Conservation (phyloP, 1,139 yeast species). For the Blastobotrys arbuscula region DNA sequence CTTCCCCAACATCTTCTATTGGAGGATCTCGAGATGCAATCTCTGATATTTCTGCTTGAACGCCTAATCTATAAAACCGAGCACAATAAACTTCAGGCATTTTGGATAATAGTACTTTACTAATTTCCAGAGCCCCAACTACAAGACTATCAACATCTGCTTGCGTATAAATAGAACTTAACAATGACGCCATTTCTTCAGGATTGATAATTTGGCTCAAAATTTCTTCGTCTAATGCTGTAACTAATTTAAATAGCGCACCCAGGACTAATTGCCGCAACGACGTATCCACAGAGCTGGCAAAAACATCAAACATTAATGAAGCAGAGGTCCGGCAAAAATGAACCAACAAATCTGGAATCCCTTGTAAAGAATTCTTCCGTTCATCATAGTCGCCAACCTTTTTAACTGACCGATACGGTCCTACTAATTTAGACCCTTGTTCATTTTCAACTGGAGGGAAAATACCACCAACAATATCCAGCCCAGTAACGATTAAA, state of each 20-base stretch:
- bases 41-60: slow-evolving; percentile 47
- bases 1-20: slow-evolving; percentile 18
- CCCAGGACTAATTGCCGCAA: slow-evolving; percentile 58
- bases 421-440: slow-evolving; percentile 26
- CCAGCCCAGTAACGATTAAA: slow-evolving; percentile 49
- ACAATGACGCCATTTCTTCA: slow-evolving; percentile 37
- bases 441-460: slow-evolving; percentile 26
- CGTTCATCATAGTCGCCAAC: slow-evolving; percentile 13
- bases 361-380: slow-evolving; percentile 15
- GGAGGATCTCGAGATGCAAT: slow-evolving; percentile 16
- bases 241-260: slow-evolving; percentile 50
- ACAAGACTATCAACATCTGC: slow-evolving; percentile 33
- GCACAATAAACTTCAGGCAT: slow-evolving; percentile 43
- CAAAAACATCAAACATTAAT: slow-evolving; percentile 62
- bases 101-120: slow-evolving; percentile 42
- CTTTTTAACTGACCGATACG: slow-evolving; percentile 24
- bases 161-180: slow-evolving; percentile 71
- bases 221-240: slow-evolving; percentile 27
- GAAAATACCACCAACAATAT: slow-evolving; percentile 52
- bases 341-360: slow-evolving; percentile 22
- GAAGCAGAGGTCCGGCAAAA: slow-evolving; percentile 53
- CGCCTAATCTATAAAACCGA: slow-evolving; percentile 67
- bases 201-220: slow-evolving; percentile 25
- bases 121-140: slow-evolving; percentile 50
- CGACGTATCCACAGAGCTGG: slow-evolving; percentile 66